Evolutionary conservation across 371 early-diverging fungal species (phyloP), one percentile per base, ranked within the genome.

Genomic region (Rhizopus delemar): DNA sequence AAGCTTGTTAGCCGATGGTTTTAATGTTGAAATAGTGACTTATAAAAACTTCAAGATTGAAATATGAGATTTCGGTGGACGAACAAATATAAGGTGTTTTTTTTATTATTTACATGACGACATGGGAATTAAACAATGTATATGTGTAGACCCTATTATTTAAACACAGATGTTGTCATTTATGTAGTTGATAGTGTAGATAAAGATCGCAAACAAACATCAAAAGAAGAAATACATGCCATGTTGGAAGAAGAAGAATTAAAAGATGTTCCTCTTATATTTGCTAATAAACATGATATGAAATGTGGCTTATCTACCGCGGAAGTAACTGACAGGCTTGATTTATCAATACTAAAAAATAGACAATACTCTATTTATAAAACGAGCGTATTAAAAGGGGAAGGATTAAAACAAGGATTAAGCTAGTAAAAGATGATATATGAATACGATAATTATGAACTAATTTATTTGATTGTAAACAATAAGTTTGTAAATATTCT

Each of bases 1-100:
- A n/a, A 22, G 11, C 22, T 53, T 67, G 50, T 38, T 68, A 70
- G 68, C 73, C 35, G 65, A 78, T 86, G 98, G 98, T 51, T 96
- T 97, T 85, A 97, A 97, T 78, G 95, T 97, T 60, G 97, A 97
- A 80, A 96, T 95, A 36, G 95, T 98, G 53, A 90, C 92, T 62
- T 97, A 95, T 83, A 96, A 95, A 76, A 96, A 95, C 85, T 93
- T 96, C 76, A 91, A 86, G 68, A 97, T 97, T 76, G 94, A 93
- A 68, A 94, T 97, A 62, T 96, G 96, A 97, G 98, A 98, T 84
- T 89, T 98, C 62, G 98, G 98, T 56, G 98, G 97, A 66, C 96
- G 96, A 80, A 94, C 94, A 70, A 94, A 93, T 79, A 98, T 98
- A 68, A 88, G 98, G 80, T 79, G 43, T 5, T 4, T n/a, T 8